Evolutionary conservation across 495 filamentous ascomycete genomes (phyloP), one percentile per base, ranked within the genome.

Genomic region (Geopyxis carbonaria): DNA sequence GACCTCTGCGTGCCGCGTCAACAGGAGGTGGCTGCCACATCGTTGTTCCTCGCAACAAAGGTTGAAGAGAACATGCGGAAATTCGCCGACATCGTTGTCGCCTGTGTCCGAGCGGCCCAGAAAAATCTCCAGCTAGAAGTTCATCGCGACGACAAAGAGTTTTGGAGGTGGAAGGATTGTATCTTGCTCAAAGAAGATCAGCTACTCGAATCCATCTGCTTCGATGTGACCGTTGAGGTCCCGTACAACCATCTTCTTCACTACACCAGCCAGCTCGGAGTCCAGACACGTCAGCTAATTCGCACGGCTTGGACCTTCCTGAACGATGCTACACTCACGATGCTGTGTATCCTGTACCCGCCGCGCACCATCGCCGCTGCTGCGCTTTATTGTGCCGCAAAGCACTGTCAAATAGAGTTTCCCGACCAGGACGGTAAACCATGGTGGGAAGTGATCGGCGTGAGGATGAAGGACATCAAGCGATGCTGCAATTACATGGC

Each of bases 81-180:
- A 50, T 91, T 92, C 50, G 85, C 79, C 48, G 84, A 95, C 44
- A 63, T 97, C 22, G 80, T 97, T 41, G 72, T 92, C 16, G 81
- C 86, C 0, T 91, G 87, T 50, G 85, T 83, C 34, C 82, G 84
- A 44, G 86, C 93, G 10, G 91, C 87, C 21, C 87, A 92, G 56
- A 95, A 97, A 61, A 78, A 95, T 48, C 64, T 78, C 5, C 76
- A 81, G 50, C 68, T 92, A 38, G 39, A 45, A 13, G 78, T 97
- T 18, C 87, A 95, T 51, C 89, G 93, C 57, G 84, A 94, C 56
- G 81, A 76, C 29, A 94, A 93, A 46, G 89, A 95, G 45, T 97
- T 80, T 56, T 97, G 89, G 89, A 68, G 73, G 54, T 97, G 89
- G 89, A 73, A 80, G 33, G 89, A 99, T 51, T 84, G 76, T 38